A percentile compares a stretch with the other conserved stretches of the same genome.
Conservation (phyloP, 140 eudicot genomes). For the Bidens hawaiensis region DNA sequence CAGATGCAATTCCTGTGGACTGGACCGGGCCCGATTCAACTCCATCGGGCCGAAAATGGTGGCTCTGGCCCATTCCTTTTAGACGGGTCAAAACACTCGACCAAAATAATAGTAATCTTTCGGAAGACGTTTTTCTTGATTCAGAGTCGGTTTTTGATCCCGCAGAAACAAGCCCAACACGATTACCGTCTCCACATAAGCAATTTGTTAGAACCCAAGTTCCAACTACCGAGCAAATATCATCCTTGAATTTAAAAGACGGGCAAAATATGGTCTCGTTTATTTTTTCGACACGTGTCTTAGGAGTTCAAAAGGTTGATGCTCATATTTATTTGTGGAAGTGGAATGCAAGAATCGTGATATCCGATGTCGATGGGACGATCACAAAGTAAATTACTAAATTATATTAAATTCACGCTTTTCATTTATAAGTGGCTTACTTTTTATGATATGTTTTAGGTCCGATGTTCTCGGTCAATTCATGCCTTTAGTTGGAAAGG, state of each 20-base stretch:
- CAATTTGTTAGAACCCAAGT: constrained; percentile 69
- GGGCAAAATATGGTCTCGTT: constrained; percentile 95
- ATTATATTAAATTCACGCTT: neutral
- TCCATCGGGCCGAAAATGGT: constrained; percentile 85
- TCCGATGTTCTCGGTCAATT: constrained; percentile 99
- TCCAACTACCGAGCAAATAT: constrained; percentile 82
- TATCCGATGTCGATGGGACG: constrained; percentile 97
- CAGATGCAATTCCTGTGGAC: constrained; percentile 58
- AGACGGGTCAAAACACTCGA: constrained; percentile 67
- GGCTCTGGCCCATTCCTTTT: constrained; percentile 91
- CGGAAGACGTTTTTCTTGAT: constrained; percentile 80
- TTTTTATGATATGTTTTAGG: constrained; percentile 29
- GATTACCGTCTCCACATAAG: constrained; percentile 54
- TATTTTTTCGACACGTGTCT: constrained; percentile 71
- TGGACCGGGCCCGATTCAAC: constrained; percentile 36
- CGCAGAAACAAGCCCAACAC: constrained; percentile 19
- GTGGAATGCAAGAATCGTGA: constrained; percentile 93
- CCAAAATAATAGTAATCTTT: constrained; percentile 47
- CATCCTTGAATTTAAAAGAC: constrained; percentile 74
- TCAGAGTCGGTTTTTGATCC: constrained; percentile 52
- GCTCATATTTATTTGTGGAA: constrained; percentile 98
- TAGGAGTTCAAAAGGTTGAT: constrained; percentile 88
- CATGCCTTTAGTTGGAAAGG: constrained; percentile 96
- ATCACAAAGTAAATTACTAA: constrained; percentile 81
- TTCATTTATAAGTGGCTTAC: neutral